phyloP scores from a whole-genome alignment of 2,329 filamentous ascomycete species.

The Fusarium sp. region DNA sequence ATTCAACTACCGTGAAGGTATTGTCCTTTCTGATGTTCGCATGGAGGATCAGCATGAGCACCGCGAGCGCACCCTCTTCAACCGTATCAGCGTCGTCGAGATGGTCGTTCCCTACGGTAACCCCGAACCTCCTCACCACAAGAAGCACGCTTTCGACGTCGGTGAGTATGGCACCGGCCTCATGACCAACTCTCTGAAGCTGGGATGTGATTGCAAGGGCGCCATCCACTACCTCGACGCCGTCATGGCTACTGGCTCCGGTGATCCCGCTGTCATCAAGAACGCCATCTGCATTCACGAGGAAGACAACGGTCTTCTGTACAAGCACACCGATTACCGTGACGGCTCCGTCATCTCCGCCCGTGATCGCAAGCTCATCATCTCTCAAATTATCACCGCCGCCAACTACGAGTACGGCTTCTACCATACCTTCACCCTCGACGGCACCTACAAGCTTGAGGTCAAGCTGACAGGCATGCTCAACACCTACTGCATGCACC shows the following conservation, averaged over 20 bases:
- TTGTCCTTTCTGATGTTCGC: conserved; percentile 73
- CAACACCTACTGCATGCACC: conserved; percentile 54
- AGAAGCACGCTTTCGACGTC: conserved; percentile 83
- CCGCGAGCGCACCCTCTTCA: conserved; percentile 66
- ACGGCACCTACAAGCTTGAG: conserved; percentile 73
- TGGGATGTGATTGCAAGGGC: conserved; percentile 89
- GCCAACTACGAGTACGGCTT: conserved; percentile 70
- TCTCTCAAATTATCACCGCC: conserved; percentile 72
- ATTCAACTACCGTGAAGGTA: conserved; percentile 76
- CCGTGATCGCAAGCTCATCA: conserved; percentile 66
- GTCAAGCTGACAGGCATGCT: conserved; percentile 65
- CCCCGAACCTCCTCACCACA: conserved; percentile 80
- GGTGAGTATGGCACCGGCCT: conserved; percentile 85
- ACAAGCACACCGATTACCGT: conserved; percentile 72
- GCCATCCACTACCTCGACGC: conserved; percentile 93
- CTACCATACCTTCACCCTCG: conserved; percentile 51
- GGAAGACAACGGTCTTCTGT: conserved; percentile 64
- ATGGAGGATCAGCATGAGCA: conserved; percentile 63
- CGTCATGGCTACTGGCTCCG: conserved; percentile 82
- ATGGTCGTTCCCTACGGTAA: conserved; percentile 82
- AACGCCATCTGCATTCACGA: conserved; percentile 93
- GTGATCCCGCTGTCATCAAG: conserved; percentile 82
- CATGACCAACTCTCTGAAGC: conserved; percentile 82
- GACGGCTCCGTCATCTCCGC: conserved; percentile 67
- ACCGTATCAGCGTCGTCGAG: conserved; percentile 73